Conservation (phyloP, 176 grass and related monocot genomes). For the Carex cristatella region DNA sequence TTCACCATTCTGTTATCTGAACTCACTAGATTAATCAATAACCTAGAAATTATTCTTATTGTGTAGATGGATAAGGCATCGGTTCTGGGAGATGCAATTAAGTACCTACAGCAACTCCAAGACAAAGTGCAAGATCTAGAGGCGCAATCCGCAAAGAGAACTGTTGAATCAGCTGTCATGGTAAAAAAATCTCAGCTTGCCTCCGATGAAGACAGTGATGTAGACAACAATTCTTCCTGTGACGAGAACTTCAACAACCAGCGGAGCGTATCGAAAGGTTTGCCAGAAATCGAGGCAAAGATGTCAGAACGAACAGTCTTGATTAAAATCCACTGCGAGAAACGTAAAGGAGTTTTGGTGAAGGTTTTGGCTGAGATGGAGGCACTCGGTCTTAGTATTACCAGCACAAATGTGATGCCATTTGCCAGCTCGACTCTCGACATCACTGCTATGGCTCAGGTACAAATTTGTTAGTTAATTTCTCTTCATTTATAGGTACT, state of each 20-base stretch:
- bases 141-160: conserved; percentile 47
- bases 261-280: conserved; percentile 15
- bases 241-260: conserved; percentile 47
- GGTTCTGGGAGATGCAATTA: conserved; percentile 95
- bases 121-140: conserved; percentile 71
- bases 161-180: conserved; percentile 72
- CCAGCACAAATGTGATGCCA: conserved; percentile 80
- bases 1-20: not conserved
- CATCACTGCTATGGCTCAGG: conserved; percentile 86
- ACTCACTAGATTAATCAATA: not conserved
- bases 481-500: not conserved
- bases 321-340: conserved; percentile 91
- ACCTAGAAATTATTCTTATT: not conserved
- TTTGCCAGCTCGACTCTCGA: conserved; percentile 66
- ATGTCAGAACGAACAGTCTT: conserved; percentile 61
- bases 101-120: conserved; percentile 87
- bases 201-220: conserved; percentile 53
- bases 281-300: conserved; percentile 83
- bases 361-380: conserved; percentile 60
- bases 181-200: conserved; percentile 67
- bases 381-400: conserved; percentile 53
- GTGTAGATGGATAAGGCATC: conserved; percentile 97
- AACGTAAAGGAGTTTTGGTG: conserved; percentile 65
- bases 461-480: conserved; percentile 1
- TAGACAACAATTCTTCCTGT: conserved; percentile 50